A percentile compares a stretch with the other conserved stretches of the same genome.
These are phyloP conservation scores for Haplosporangium sp. DNA, from an alignment of 371 early-diverging fungal species.

Conservation along the genomic window DNA sequence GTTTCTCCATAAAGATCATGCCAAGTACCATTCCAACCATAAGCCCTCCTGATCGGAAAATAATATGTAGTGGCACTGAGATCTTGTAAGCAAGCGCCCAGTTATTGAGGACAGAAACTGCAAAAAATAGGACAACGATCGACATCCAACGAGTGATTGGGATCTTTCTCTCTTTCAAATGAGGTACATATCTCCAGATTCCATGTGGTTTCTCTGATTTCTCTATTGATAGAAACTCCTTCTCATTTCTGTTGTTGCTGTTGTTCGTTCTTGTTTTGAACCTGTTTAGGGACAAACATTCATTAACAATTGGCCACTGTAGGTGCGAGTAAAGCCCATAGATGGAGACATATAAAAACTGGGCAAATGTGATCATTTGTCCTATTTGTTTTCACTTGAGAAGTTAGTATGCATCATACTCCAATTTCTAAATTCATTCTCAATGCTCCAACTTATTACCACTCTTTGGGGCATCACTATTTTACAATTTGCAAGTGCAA, in stretches of 20 bases:
- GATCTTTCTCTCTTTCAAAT: slow-evolving; percentile 71
- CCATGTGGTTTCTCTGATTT: background rate
- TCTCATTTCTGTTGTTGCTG: background rate
- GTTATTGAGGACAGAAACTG: slow-evolving; percentile 86
- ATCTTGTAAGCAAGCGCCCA: slow-evolving; percentile 83
- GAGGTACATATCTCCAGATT: slow-evolving; percentile 59
- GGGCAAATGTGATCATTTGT: slow-evolving; percentile 87
- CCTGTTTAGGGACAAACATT: slow-evolving; percentile 21
- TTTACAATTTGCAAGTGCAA: background rate
- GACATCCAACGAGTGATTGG: slow-evolving; percentile 80
- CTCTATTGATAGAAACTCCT: background rate
- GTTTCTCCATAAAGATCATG: slow-evolving; percentile 74
- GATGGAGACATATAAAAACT: slow-evolving; percentile 82
- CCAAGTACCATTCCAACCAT: slow-evolving; percentile 89
- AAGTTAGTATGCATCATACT: background rate
- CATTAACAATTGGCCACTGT: slow-evolving; percentile 60
- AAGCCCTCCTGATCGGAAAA: slow-evolving; percentile 87
- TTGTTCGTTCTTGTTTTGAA: background rate
- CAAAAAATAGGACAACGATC: slow-evolving; percentile 83
- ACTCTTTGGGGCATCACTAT: slow-evolving; percentile 79
- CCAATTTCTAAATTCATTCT: background rate
- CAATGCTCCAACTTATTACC: slow-evolving; percentile 57
- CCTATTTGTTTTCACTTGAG: slow-evolving; percentile 47
- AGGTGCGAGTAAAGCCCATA: slow-evolving; percentile 78
- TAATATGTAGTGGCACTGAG: slow-evolving; percentile 90